Conservation (phyloP, 2,329 filamentous ascomycete genomes). For the Cryoendolithus antarcticus region DNA sequence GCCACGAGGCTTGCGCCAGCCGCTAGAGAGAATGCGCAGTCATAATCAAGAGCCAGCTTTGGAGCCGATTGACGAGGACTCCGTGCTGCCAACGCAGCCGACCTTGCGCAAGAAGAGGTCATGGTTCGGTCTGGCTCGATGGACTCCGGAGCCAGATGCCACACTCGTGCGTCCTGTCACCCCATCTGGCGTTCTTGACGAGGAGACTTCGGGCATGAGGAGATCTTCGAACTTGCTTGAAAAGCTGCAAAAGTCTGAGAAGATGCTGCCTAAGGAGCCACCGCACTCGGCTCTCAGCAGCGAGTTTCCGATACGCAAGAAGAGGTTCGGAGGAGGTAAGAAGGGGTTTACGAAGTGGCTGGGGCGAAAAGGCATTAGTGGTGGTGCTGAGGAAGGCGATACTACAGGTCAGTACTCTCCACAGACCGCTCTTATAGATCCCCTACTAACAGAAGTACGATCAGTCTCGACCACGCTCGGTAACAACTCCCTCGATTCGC, state of each 20-base stretch:
- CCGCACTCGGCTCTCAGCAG: slow-evolving; percentile 22
- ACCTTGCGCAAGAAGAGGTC: slow-evolving; percentile 31
- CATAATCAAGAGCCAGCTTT: slow-evolving; percentile 12
- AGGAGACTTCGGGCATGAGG: slow-evolving; percentile 11
- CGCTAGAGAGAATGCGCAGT: slow-evolving; percentile 10
- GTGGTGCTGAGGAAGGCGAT: slow-evolving; percentile 9
- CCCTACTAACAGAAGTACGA: not conserved
- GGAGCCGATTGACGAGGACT: slow-evolving; percentile 18
- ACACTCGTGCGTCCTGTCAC: slow-evolving; percentile 1
- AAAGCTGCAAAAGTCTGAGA: slow-evolving; percentile 16
- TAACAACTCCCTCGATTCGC: slow-evolving; percentile 16
- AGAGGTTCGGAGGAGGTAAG: slow-evolving; percentile 24
- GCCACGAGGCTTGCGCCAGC: slow-evolving; percentile 12
- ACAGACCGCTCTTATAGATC: not conserved
- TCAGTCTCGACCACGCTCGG: slow-evolving; percentile 14
- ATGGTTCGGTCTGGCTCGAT: slow-evolving; percentile 31
- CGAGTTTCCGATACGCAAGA: slow-evolving; percentile 33
- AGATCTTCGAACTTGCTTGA: slow-evolving; percentile 12
- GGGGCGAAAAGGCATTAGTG: slow-evolving; percentile 34
- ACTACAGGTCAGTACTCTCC: slow-evolving; percentile 3
- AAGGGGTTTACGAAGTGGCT: slow-evolving; percentile 41
- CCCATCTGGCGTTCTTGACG: slow-evolving; percentile 3
- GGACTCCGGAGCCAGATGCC: slow-evolving; percentile 9
- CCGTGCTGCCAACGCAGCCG: slow-evolving; percentile 10
- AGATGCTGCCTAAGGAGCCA: slow-evolving; percentile 20